Conservation (phyloP, 2,329 filamentous ascomycete genomes). For the Orbilia javanica region DNA sequence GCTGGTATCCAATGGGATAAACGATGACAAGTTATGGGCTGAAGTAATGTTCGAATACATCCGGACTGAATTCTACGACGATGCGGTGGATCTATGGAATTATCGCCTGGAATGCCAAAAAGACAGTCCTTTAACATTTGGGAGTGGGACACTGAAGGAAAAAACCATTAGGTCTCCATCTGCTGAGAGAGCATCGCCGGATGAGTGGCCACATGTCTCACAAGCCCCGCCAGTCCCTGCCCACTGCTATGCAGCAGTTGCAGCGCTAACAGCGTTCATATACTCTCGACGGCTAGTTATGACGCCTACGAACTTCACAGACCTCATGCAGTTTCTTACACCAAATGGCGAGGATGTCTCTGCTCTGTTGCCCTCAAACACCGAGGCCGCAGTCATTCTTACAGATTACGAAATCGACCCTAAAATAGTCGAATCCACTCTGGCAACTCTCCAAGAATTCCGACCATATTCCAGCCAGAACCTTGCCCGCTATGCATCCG, state of each 20-base stretch:
- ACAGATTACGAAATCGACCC: conserved; percentile 19
- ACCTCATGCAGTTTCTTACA: conserved; percentile 39
- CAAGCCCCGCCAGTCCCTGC: conserved; percentile 5
- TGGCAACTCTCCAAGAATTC: conserved; percentile 28
- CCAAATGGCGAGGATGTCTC: conserved; percentile 39
- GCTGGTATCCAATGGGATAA: conserved; percentile 19
- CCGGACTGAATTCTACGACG: conserved; percentile 43
- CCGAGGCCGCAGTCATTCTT: conserved; percentile 30
- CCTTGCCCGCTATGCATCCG: conserved; percentile 22
- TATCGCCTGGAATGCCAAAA: conserved; percentile 39
- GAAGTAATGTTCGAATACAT: conserved; percentile 57
- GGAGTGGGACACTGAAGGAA: not conserved
- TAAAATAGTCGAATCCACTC: conserved; percentile 24
- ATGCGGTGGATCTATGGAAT: conserved; percentile 48
- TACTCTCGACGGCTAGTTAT: conserved; percentile 29
- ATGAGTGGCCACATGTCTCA: not conserved
- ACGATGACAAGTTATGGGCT: conserved; percentile 51
- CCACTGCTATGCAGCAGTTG: conserved; percentile 39
- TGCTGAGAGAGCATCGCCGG: not conserved
- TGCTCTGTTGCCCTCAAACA: conserved; percentile 30
- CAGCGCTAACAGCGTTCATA: conserved; percentile 45
- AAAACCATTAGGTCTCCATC: not conserved
- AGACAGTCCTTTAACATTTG: conserved; percentile 25
- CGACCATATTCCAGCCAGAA: conserved; percentile 48
- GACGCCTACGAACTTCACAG: conserved; percentile 34